Percentiles rank a stretch among this genome's conserved stretches.
These are phyloP conservation scores for Euphrasia confusa DNA, from an alignment of 257 asterid species.

Conservation along the genomic window DNA sequence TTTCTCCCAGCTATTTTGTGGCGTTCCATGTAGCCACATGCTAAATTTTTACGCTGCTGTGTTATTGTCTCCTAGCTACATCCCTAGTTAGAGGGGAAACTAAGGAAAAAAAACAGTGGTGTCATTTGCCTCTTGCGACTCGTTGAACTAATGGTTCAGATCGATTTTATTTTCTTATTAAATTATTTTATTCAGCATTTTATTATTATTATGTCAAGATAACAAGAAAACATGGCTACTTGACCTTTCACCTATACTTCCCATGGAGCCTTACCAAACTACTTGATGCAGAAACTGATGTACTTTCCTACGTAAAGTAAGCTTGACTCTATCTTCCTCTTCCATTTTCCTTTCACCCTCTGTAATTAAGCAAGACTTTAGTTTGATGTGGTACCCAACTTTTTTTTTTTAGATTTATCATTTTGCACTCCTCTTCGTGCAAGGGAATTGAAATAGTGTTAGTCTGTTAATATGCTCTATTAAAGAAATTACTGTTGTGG, in stretches of 20 bases:
- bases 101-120: not conserved
- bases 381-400: not conserved
- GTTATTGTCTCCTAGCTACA: slow-evolving; percentile 1
- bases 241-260: not conserved
- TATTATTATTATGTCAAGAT: not conserved
- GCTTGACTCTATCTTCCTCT: not conserved
- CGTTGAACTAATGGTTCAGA: too few relatives aligned
- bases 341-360: not conserved
- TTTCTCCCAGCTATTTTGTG: not conserved
- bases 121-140: not conserved
- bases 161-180: not conserved
- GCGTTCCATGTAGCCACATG: not conserved
- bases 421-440: too few relatives aligned
- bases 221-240: not conserved
- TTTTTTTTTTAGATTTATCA: too few relatives aligned
- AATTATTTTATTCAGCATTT: not conserved
- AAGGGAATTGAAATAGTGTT: not conserved
- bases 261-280: not conserved
- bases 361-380: not conserved
- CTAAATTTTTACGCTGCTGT: not conserved
- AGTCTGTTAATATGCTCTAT: too few relatives aligned
- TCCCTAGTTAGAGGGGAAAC: not conserved
- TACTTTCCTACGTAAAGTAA: slow-evolving; percentile 1
- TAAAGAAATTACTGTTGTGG: not conserved
- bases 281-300: slow-evolving; percentile 6